Evolutionary conservation across 306 rosid genomes (phyloP), one percentile per base, ranked within the genome.

Genomic region (Citrullus amarus): DNA sequence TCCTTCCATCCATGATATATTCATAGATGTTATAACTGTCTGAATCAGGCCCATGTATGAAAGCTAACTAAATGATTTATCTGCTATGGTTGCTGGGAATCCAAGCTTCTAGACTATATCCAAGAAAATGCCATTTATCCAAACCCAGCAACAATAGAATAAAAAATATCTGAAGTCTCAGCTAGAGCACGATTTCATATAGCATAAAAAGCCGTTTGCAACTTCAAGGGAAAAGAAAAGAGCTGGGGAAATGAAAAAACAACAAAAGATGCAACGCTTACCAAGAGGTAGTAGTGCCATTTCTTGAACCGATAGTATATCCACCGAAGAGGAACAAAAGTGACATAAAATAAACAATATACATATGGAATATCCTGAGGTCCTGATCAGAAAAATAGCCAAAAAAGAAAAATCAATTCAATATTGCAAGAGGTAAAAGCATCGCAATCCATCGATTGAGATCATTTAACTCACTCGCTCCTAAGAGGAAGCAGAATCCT

Each of bases 211-310:
- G 2, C 39, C 76, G 38, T 22, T 22, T 44, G 22, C 56, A 22
- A 44, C 11, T 70, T 44, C 39, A 44, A 44, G 20, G 57, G 76
- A 17, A 18, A 17, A 41, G 53, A n/a, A 41, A 68, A 43, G 51
- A 68, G 17, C n/a, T 9, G 50, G 20, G 51, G 12, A 74, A 44
- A 32, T 20, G 58, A 63, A 72, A 12, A 63, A 13, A 28, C 41
- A 41, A 76, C 43, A 71, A 50, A 80, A 68, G 65, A 78, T 12
- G 56, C 32, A 74, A 74, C 53, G 80, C 92, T 86, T 85, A 92
- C 98, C 95, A 94, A 84, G 50, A 94, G 93, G 81, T 94, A 94
- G 83, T 94, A 94, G 84, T 94, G 98, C 97, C 96, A 94, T 86
- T 94, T 94, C 91, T 89, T 92, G 87, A 86, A 92, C 85, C 93